These are phyloP conservation scores for Ceratobasidium sp. DNA, from an alignment of 1,284 basidiomycete species.

Conservation along the genomic window DNA sequence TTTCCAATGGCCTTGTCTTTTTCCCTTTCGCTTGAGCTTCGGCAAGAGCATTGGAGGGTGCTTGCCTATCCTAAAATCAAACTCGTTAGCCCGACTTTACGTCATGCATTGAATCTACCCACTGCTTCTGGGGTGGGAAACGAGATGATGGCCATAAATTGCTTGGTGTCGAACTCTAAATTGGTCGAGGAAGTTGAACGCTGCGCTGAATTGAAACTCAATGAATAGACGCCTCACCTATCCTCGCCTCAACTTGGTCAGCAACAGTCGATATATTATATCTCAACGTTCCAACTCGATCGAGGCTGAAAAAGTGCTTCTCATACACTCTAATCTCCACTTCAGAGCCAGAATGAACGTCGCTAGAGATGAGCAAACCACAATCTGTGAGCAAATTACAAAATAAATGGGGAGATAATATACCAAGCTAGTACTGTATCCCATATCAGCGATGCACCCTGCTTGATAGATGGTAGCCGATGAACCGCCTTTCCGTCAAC, in stretches of 20 bases:
- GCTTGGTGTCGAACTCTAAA: not conserved
- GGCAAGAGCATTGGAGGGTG: not conserved
- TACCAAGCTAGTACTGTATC: not conserved
- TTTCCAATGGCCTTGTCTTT: not conserved
- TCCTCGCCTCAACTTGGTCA: not conserved
- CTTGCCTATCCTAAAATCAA: not conserved
- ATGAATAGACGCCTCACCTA: not conserved
- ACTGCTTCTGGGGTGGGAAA: too few species aligned
- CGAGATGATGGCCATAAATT: not conserved
- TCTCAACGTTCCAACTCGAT: not conserved
- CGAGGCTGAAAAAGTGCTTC: not conserved
- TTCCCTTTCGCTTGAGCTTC: not conserved
- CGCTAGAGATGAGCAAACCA: too few species aligned
- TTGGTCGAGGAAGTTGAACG: too few species aligned
- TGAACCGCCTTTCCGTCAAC: too few species aligned
- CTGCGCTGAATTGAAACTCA: constrained; percentile 3
- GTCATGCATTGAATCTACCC: too few species aligned
- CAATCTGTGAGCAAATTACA: too few species aligned
- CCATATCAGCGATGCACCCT: not conserved
- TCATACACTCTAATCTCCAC: not conserved
- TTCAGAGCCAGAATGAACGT: not conserved
- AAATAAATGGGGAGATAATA: not conserved
- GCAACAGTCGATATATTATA: not conserved
- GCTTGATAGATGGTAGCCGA: too few species aligned
- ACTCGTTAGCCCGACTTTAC: too few species aligned